phyloP scores from a whole-genome alignment of 2,329 filamentous ascomycete genomes.

The Verticillium nubilum region DNA sequence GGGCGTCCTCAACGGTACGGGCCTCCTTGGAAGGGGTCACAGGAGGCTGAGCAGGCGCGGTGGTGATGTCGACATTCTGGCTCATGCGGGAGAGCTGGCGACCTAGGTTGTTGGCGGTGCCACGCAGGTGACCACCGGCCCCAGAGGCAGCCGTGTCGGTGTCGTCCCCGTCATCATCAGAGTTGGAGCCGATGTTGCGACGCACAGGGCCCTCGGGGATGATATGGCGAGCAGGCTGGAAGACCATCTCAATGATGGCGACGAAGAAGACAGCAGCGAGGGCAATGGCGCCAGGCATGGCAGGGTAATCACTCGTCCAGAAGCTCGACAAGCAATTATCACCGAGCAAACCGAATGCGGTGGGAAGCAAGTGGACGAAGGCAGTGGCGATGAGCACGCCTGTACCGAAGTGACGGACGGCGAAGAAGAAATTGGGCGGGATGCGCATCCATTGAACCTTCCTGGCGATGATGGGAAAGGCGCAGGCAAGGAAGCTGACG shows the following conservation, averaged over 20 bases:
- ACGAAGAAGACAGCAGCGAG: conserved; percentile 76
- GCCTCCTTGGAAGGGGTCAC: conserved; percentile 3
- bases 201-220: neutral
- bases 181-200: conserved; percentile 8
- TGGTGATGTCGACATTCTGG: neutral
- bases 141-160: neutral
- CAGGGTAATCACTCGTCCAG: conserved; percentile 70
- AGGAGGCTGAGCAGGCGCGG: neutral
- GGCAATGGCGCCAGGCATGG: conserved; percentile 74
- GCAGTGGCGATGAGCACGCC: conserved; percentile 71
- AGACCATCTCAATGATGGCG: conserved; percentile 71
- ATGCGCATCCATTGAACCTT: conserved; percentile 48
- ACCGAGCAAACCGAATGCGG: conserved; percentile 57
- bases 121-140: neutral
- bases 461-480: conserved; percentile 49
- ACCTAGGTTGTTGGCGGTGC: conserved; percentile 4
- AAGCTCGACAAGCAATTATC: conserved; percentile 66
- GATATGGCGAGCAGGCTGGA: conserved; percentile 36
- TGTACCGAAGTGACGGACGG: conserved; percentile 66
- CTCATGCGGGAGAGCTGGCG: conserved; percentile 7
- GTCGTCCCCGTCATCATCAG: conserved; percentile 23
- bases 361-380: conserved; percentile 70
- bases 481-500: conserved; percentile 42
- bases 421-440: conserved; percentile 49
- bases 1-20: neutral